Conservation (phyloP, 1,284 basidiomycete species). For the Tremellales sp. region DNA sequence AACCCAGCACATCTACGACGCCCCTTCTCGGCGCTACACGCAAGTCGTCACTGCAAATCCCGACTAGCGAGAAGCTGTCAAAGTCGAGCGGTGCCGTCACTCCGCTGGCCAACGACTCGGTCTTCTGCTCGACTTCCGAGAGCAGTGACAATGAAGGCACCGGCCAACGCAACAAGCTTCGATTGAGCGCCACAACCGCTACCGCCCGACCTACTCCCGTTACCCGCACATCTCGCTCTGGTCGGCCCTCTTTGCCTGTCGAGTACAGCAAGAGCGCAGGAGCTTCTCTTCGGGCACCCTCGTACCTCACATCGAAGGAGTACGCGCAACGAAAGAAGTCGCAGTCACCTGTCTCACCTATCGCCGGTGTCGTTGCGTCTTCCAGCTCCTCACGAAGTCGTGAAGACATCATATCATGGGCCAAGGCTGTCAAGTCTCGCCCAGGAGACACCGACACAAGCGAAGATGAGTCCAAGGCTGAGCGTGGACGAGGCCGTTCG, state of each 20-base stretch:
- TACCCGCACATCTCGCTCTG: background rate
- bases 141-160: constrained; percentile 25
- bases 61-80: constrained; percentile 10
- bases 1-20: constrained; percentile 1
- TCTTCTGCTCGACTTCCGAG: constrained; percentile 41
- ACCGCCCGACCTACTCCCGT: background rate
- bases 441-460: constrained; percentile 6
- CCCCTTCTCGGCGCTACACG: background rate
- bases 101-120: constrained; percentile 29
- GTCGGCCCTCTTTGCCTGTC: constrained; percentile 4
- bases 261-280: background rate
- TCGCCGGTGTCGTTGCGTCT: constrained; percentile 31
- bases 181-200: background rate
- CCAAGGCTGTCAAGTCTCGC: constrained; percentile 33
- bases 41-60: background rate
- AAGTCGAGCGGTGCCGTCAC: constrained; percentile 36
- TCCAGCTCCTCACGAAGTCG: constrained; percentile 40
- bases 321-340: constrained; percentile 3
- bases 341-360: constrained; percentile 11
- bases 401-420: constrained; percentile 46
- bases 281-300: background rate
- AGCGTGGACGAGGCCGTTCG: constrained; percentile 13
- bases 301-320: background rate
- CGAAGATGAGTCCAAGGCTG: constrained; percentile 5
- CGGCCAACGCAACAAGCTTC: background rate